Evolutionary conservation across 2,329 filamentous ascomycete species (phyloP).

Genomic region (Sordariomycetes sp.): DNA sequence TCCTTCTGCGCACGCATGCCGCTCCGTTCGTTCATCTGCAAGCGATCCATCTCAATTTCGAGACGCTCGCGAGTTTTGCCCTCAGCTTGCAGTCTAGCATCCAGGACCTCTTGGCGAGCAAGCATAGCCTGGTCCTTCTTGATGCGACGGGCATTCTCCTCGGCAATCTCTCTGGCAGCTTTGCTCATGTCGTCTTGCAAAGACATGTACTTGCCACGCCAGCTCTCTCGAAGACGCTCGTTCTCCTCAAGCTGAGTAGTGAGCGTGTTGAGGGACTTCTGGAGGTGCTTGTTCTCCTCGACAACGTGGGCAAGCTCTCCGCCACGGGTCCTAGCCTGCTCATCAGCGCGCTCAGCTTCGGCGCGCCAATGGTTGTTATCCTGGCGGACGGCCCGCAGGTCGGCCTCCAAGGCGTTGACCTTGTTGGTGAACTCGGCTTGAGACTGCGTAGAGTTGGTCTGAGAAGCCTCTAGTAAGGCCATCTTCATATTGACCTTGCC

Average conservation of each 20-base stretch:
- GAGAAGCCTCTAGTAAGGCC: conserved; percentile 59
- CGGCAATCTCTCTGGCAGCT: conserved; percentile 69
- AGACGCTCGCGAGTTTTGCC: conserved; percentile 59
- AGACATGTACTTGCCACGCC: conserved; percentile 74
- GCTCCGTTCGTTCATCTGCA: conserved; percentile 55
- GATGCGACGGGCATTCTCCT: conserved; percentile 71
- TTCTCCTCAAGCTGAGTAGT: conserved; percentile 78
- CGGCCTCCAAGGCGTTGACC: conserved; percentile 41
- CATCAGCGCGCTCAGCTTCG: conserved; percentile 50
- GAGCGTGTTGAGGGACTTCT: conserved; percentile 63
- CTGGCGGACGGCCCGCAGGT: conserved; percentile 45
- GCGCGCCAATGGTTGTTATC: conserved; percentile 52
- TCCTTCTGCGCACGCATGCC: conserved; percentile 56
- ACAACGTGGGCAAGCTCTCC: conserved; percentile 37
- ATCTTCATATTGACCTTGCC: conserved; percentile 52
- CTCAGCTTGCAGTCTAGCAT: conserved; percentile 68
- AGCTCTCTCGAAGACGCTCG: conserved; percentile 71
- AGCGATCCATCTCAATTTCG: conserved; percentile 55
- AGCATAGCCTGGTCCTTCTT: conserved; percentile 72
- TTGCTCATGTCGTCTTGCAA: conserved; percentile 81
- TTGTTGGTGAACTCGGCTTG: conserved; percentile 47
- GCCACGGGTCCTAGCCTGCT: conserved; percentile 37
- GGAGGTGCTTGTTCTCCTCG: conserved; percentile 63
- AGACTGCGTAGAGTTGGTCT: conserved; percentile 44
- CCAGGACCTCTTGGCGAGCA: conserved; percentile 71